Evolutionary conservation across 192 early-diverging fungal genomes (phyloP), one percentile per base, ranked within the genome.

Genomic region (Spizellomyces punctatus): DNA sequence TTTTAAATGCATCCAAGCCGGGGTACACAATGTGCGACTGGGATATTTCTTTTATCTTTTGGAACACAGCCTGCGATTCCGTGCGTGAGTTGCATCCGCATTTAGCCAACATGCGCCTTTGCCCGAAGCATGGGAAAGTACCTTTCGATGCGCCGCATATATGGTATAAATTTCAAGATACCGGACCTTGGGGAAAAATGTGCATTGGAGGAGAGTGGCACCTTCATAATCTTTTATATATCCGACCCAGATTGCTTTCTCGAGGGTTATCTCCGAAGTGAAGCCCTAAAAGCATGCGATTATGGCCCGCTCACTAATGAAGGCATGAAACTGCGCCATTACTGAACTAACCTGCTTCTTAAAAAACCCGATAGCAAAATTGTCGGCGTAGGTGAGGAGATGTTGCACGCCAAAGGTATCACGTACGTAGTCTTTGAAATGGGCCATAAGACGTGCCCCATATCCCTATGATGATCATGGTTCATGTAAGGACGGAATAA

Each of bases 141-240:
- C 71, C 71, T 72, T 72, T 10, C 71, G 60, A 72, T 72, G 71
- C 21, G 60, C 61, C 41, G 61, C 62, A 49, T 72, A 72, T 41
- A 64, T 64, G 0, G 47, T 21, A 44, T 72, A 72, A 10, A 72
- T 72, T 21, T 72, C 62, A 36, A 64, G 16, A 36, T 72, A 72
- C 21, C 60, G 62, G 6, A 72, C 71, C 64, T 73, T 73, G 45
- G 64, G 55, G 22, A 68, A 71, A 21, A 82, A 72, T 19, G 64
- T 21, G 63, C 59, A 66, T 83, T 94, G 94, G 95, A 99, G 96
- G 16, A 99, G 83, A 8, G 96, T 99, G 47, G 95, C 98, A 12
- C 96, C 96, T 72, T 97, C 96, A 75, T 99, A 99, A 81, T 99
- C 98, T 74, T 99, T 99, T 76, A 99, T 98, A 75, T 98, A 98